These are phyloP conservation scores for Rehmannia glutinosa DNA, from an alignment of 257 asterid genomes.

Conservation along the genomic window DNA sequence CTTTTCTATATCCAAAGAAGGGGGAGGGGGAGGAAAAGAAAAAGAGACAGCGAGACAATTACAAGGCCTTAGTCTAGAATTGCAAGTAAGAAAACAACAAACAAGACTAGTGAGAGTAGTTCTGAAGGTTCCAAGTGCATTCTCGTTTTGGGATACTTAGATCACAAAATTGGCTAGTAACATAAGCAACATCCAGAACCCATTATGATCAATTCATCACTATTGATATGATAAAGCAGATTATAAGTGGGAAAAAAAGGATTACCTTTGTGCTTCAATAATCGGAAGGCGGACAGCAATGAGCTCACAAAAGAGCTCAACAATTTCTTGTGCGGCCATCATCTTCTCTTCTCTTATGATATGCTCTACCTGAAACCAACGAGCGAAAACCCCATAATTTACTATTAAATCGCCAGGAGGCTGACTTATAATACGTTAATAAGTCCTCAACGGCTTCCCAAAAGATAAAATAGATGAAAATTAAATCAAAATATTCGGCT, in stretches of 20 bases:
- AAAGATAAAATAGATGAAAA: neutral
- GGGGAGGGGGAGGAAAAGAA: neutral
- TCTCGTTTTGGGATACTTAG: neutral
- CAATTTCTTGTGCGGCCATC: slow-evolving; percentile 95
- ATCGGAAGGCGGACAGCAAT: slow-evolving; percentile 78
- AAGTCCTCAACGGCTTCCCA: slow-evolving; percentile 1
- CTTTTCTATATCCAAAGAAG: neutral
- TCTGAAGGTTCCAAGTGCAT: neutral
- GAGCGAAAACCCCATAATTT: slow-evolving; percentile 67
- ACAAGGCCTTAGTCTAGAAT: neutral
- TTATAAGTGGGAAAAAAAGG: neutral
- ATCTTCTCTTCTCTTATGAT: slow-evolving; percentile 91
- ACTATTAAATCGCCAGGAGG: slow-evolving; percentile 41
- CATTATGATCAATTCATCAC: neutral
- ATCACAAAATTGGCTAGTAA: neutral
- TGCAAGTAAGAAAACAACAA: neutral
- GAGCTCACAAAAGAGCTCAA: slow-evolving; percentile 87
- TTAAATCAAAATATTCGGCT: neutral
- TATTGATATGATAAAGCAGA: neutral
- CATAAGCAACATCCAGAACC: neutral
- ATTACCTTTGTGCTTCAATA: slow-evolving; percentile 73
- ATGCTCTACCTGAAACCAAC: slow-evolving; percentile 91
- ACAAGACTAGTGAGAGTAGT: neutral
- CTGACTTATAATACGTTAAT: neutral
- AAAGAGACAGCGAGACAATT: neutral